Evolutionary conservation across 305 asterid genomes (phyloP), one percentile per base, ranked within the genome.

Genomic region (Solanum chacoense): DNA sequence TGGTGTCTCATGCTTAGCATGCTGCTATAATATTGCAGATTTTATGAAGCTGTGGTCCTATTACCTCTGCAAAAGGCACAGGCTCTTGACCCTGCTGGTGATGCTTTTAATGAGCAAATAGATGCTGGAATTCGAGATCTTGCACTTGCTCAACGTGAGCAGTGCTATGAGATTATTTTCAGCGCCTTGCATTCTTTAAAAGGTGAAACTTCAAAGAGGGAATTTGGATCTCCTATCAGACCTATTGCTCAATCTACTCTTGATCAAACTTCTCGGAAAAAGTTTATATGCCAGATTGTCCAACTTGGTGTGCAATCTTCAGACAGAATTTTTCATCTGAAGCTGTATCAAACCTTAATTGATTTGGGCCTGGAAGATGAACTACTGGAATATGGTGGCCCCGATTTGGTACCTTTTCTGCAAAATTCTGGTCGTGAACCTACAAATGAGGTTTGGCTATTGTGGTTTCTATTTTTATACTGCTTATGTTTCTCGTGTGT

Each of bases 61-160:
- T 91, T 97, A 91, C 98, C 99, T 91, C 90, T 97, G 95, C 99
- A 95, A 90, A 97, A 94, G 94, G 99, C 99, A 38, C 98, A 94
- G 91, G 94, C 98, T 85, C 88, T 93, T 90, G 99, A 97, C 92
- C 98, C 99, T 84, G 94, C 96, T 87, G 98, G 98, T 86, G 97
- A 97, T 89, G 98, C 98, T 91, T 94, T 93, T 89, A 97, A 96
- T 89, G 99, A 95, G 86, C 99, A 95, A 91, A 91, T 93, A 85
- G 99, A 97, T 90, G 93, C 94, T 67, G 96, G 95, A 81, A 90
- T 89, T 90, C 94, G 96, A 34, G 98, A 94, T 85, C 95, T 93
- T 91, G 98, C 98, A 89, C 95, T 97, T 90, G 93, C 95, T 89
- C 95, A 93, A 85, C 98, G 99, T 59, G 93, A 92, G 93, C 98